Percentiles rank a stretch among this genome's conserved stretches.
Conservation (phyloP, 192 early-diverging fungal species). For the Irineochytrium annulatum region DNA sequence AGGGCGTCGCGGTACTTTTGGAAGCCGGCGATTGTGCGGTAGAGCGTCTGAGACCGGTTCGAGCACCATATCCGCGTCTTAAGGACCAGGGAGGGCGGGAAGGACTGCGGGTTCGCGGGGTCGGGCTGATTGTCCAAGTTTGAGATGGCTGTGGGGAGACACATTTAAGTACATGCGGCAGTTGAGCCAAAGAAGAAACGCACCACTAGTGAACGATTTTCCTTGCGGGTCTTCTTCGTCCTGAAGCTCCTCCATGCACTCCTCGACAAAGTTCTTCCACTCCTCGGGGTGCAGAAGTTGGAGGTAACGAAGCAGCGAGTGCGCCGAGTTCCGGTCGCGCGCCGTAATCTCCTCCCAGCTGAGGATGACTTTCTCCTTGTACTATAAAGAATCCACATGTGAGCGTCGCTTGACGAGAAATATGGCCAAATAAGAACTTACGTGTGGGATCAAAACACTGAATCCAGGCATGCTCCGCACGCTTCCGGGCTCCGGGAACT, state of each 20-base stretch:
- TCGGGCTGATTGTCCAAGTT: neutral
- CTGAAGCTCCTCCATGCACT: constrained; percentile 59
- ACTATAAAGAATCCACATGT: neutral
- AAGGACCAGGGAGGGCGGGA: neutral
- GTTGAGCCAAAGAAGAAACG: too few species aligned
- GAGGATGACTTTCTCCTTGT: constrained; percentile 6
- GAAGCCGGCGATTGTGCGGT: constrained; percentile 77
- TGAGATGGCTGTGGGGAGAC: neutral
- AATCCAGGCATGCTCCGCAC: constrained; percentile 61
- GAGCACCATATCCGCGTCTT: neutral
- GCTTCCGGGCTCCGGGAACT: constrained; percentile 56
- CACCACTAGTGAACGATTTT: too few species aligned
- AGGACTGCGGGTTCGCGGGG: neutral
- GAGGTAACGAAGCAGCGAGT: constrained; percentile 9
- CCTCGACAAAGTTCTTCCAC: constrained; percentile 90
- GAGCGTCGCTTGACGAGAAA: neutral
- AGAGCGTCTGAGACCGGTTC: constrained; percentile 73
- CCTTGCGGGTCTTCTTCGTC: constrained; percentile 22
- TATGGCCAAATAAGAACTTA: constrained; percentile 21
- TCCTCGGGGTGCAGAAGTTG: constrained; percentile 49
- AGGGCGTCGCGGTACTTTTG: constrained; percentile 83
- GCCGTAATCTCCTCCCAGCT: constrained; percentile 8
- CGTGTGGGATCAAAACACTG: constrained; percentile 76
- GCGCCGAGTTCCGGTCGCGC: neutral
- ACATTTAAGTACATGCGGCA: neutral